Base-by-base conservation (phyloP, 2,329 filamentous ascomycete species). In the Exophiala dermatitidis region DNA sequence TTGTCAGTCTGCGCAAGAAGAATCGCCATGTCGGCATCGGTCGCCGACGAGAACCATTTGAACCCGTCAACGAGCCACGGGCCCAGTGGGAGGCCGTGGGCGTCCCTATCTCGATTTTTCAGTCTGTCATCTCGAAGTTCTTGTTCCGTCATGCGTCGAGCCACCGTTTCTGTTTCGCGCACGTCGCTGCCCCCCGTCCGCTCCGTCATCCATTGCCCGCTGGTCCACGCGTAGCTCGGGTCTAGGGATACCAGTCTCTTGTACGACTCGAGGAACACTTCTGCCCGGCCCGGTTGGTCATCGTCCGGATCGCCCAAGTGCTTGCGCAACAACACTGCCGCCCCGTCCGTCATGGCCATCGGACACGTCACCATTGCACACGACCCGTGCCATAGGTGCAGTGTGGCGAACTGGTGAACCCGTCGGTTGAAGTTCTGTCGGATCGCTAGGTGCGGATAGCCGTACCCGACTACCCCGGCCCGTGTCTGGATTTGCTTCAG, bases 31-130 rank as follows among this genome's bases (percentile, higher is more conserved):
- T 82, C 73, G 0, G 78, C 77, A 64, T 86, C 83, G 0, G 82
- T 86, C 0, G 83, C 83, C 2, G 76, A 81, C 37, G 79, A 83
- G 68, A 86, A 86, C 77, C 83, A 88, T 63, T 88, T 87, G 74
- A 86, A 86, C 0, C 85, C 85, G 33, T 73, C 75, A 54, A 88
- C 76, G 4, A 67, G 49, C 47, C 68, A 71, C 0, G 79, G 78
- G 0, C 82, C 82, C 0, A 84, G 66, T 3, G 68, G 69, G 40
- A 61, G 49, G 19, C 63, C 64, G 34, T 66, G 61, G 32, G 65
- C 66, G 4, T 68, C 68, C 7, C 63, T 61, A 7, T 58, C 66
- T 37, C 57, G 31, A 40, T 58, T 32, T 41, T 53, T 31, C 53
- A 59, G 29, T 31, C 40, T n/a, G 29, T 56, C 52, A 33, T 30